A percentile compares a stretch with the other conserved stretches of the same genome.
Conservation (phyloP, 2,329 filamentous ascomycete genomes). For the Raffaelea albimanens region DNA sequence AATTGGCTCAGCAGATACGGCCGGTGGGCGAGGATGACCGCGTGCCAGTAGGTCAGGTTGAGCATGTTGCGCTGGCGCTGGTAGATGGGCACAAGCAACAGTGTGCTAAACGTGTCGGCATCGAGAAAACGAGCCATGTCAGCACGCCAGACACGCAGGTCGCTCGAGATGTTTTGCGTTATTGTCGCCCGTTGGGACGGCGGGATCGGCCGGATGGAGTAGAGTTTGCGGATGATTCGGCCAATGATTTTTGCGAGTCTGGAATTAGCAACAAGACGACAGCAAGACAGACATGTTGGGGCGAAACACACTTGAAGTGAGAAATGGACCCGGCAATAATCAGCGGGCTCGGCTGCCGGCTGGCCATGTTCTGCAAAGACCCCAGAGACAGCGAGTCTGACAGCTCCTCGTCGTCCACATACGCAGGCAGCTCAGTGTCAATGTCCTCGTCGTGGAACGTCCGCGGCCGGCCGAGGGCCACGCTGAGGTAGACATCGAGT, state of each 20-base stretch:
- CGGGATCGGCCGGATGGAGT: constrained; percentile 24
- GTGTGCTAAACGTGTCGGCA: constrained; percentile 18
- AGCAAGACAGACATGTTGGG: background rate
- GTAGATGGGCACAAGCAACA: constrained; percentile 1
- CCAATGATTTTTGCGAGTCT: constrained; percentile 25
- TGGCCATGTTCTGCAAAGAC: background rate
- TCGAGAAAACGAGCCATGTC: constrained; percentile 27
- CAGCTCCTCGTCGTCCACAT: constrained; percentile 44
- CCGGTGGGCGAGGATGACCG: constrained; percentile 29
- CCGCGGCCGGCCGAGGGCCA: constrained; percentile 49
- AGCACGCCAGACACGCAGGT: constrained; percentile 22
- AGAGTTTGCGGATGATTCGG: constrained; percentile 23
- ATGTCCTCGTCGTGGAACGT: constrained; percentile 57
- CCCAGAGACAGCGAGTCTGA: background rate
- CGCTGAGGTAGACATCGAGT: constrained; percentile 55
- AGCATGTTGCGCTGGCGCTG: constrained; percentile 28
- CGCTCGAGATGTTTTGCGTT: constrained; percentile 19
- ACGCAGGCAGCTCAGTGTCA: constrained; percentile 47
- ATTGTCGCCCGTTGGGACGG: constrained; percentile 14
- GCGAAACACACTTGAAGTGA: constrained; percentile 15
- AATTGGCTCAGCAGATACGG: constrained; percentile 27
- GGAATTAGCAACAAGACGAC: accelerated
- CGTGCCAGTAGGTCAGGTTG: constrained; percentile 32
- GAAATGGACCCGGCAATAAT: constrained; percentile 26
- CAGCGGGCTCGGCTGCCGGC: constrained; percentile 7